These are phyloP conservation scores for Pyrenula aspistea DNA, from an alignment of 495 filamentous ascomycete genomes.

Conservation along the genomic window DNA sequence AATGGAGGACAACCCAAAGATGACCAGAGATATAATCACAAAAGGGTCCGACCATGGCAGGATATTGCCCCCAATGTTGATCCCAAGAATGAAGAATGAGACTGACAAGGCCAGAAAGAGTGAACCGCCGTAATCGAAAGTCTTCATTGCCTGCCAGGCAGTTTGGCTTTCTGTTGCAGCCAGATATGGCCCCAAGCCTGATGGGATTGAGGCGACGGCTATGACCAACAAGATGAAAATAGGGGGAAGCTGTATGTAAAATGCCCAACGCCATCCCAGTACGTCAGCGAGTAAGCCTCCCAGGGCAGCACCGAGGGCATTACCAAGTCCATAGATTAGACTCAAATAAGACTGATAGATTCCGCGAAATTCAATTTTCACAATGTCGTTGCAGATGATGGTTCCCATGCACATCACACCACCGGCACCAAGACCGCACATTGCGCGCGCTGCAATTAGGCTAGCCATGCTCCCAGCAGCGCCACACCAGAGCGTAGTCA, in stretches of 20 bases:
- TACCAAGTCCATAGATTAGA: slow-evolving; percentile 48
- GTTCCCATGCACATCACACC: slow-evolving; percentile 61
- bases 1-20: slow-evolving; percentile 41
- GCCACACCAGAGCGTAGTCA: slow-evolving; percentile 62
- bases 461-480: slow-evolving; percentile 56
- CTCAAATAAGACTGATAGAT: slow-evolving; percentile 71
- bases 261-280: slow-evolving; percentile 65
- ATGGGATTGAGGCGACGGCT: slow-evolving; percentile 44
- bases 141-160: slow-evolving; percentile 44
- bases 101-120: slow-evolving; percentile 49
- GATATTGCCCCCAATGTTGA: slow-evolving; percentile 71
- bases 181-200: slow-evolving; percentile 40
- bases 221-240: slow-evolving; percentile 48
- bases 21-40: slow-evolving; percentile 47
- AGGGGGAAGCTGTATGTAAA: slow-evolving; percentile 54
- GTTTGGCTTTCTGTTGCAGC: slow-evolving; percentile 32
- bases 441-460: slow-evolving; percentile 60
- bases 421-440: slow-evolving; percentile 65
- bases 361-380: slow-evolving; percentile 63
- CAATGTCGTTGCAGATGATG: slow-evolving; percentile 63
- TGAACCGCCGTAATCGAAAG: slow-evolving; percentile 59
- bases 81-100: slow-evolving; percentile 57
- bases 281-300: slow-evolving; percentile 63
- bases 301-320: slow-evolving; percentile 56
- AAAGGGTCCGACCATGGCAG: slow-evolving; percentile 61